These are phyloP conservation scores for Suillus americanus DNA, from an alignment of 768 basidiomycete species.

Conservation along the genomic window DNA sequence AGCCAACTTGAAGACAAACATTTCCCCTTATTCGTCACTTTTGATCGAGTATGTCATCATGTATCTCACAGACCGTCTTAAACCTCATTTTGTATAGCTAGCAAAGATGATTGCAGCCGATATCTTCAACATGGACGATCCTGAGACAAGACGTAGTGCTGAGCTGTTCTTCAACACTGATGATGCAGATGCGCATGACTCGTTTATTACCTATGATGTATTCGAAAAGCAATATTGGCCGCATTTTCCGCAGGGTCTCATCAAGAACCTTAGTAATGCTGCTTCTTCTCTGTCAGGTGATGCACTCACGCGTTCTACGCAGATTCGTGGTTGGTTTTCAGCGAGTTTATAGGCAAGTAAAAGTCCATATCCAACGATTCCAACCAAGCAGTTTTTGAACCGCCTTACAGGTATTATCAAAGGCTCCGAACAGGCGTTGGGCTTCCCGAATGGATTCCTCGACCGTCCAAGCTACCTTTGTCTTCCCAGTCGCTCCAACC, in stretches of 20 bases:
- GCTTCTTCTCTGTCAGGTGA: background rate
- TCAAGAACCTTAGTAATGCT: conserved; percentile 50
- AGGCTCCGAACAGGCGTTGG: conserved; percentile 57
- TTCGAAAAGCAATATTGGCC: conserved; percentile 60
- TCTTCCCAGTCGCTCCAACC: conserved; percentile 52
- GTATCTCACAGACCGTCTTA: background rate
- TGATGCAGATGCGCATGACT: conserved; percentile 17
- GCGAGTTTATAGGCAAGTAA: conserved; percentile 60
- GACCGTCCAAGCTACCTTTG: conserved; percentile 42
- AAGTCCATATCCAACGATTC: background rate
- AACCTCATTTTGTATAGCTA: conserved; percentile 13
- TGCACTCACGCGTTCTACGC: background rate
- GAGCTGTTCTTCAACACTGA: conserved; percentile 15
- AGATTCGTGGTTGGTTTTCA: conserved; percentile 66
- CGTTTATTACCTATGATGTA: conserved; percentile 42
- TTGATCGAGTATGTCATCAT: conserved; percentile 47
- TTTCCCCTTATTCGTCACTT: conserved; percentile 72
- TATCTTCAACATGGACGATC: conserved; percentile 12
- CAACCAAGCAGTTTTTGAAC: background rate
- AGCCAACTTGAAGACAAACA: conserved; percentile 57
- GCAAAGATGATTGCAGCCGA: conserved; percentile 28
- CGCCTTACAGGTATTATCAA: conserved; percentile 51
- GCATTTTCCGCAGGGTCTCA: conserved; percentile 50
- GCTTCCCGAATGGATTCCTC: conserved; percentile 37
- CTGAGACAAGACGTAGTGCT: conserved; percentile 2